Evolutionary conservation across 108 stramenopile species (phyloP).

Genomic region (Pseudonitzschia delicatissima): DNA sequence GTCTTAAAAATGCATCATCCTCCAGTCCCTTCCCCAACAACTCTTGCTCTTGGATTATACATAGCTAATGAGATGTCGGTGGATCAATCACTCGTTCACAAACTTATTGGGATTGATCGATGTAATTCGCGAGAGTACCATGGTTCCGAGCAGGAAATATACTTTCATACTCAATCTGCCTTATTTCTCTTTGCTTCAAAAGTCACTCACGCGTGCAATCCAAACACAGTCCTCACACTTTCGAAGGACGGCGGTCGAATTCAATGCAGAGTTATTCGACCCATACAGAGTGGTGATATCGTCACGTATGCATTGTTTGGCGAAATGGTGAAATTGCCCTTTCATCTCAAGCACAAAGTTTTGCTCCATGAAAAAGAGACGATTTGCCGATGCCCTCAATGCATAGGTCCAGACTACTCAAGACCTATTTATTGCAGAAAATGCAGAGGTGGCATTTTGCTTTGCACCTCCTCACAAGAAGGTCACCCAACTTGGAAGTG

Average conservation of each 20-base stretch:
- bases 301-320: slow-evolving; percentile 20
- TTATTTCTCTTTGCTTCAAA: slow-evolving; percentile 28
- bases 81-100: neutral
- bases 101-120: slow-evolving; percentile 15
- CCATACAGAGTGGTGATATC: slow-evolving; percentile 27
- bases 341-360: slow-evolving; percentile 8
- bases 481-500: neutral
- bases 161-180: neutral
- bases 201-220: slow-evolving; percentile 32
- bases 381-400: slow-evolving; percentile 25
- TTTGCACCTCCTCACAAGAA: neutral
- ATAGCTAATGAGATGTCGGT: neutral
- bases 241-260: slow-evolving; percentile 16
- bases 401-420: slow-evolving; percentile 21
- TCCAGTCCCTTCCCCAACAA: neutral
- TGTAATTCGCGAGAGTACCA: slow-evolving; percentile 21
- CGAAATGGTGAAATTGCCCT: slow-evolving; percentile 12
- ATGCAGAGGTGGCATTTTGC: neutral
- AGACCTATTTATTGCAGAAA: slow-evolving; percentile 13
- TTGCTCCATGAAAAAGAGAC: slow-evolving; percentile 17
- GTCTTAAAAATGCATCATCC: slow-evolving; percentile 28
- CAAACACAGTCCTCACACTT: slow-evolving; percentile 18
- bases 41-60: neutral
- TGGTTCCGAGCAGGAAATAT: neutral
- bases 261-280: slow-evolving; percentile 33